These are phyloP conservation scores for Linum trigynum DNA, from an alignment of 345 rosid species.

Conservation along the genomic window DNA sequence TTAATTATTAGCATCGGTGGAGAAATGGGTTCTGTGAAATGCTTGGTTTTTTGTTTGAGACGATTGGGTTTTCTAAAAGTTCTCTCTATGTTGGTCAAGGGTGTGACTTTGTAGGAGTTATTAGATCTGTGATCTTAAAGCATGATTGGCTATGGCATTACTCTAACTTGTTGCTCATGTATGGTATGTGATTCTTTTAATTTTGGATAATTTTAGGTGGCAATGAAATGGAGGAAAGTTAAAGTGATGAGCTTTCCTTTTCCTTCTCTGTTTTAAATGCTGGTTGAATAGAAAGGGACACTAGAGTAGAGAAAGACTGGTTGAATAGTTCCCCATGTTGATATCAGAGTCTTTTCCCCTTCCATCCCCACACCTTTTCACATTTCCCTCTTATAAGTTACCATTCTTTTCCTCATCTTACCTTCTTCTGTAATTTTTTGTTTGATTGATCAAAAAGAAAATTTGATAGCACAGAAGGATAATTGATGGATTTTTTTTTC, in stretches of 20 bases:
- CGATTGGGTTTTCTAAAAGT: neutral
- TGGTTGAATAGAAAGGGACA: slow-evolving; percentile 1
- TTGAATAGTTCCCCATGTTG: neutral
- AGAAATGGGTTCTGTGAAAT: neutral
- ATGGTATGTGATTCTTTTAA: too few species aligned
- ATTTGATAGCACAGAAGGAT: too few species aligned
- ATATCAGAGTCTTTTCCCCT: slow-evolving; percentile 5
- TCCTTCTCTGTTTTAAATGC: neutral
- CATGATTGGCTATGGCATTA: neutral
- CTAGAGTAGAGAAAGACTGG: slow-evolving; percentile 8
- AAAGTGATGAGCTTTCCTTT: neutral
- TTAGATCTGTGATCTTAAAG: neutral
- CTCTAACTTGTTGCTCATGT: neutral
- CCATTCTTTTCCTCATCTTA: too few species aligned
- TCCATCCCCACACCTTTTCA: neutral
- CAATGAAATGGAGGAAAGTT: slow-evolving; percentile 2
- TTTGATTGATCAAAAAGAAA: too few species aligned
- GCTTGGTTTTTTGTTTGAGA: neutral
- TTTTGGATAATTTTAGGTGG: slow-evolving; percentile 20
- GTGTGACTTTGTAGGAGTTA: neutral
- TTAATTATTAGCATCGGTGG: too few species aligned
- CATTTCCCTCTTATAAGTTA: too few species aligned
- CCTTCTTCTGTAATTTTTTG: too few species aligned
- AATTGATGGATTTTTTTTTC: too few species aligned
- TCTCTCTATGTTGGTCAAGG: slow-evolving; percentile 1